These are phyloP conservation scores for Flammula alnicola DNA, from an alignment of 1,284 basidiomycete genomes.

Conservation along the genomic window DNA sequence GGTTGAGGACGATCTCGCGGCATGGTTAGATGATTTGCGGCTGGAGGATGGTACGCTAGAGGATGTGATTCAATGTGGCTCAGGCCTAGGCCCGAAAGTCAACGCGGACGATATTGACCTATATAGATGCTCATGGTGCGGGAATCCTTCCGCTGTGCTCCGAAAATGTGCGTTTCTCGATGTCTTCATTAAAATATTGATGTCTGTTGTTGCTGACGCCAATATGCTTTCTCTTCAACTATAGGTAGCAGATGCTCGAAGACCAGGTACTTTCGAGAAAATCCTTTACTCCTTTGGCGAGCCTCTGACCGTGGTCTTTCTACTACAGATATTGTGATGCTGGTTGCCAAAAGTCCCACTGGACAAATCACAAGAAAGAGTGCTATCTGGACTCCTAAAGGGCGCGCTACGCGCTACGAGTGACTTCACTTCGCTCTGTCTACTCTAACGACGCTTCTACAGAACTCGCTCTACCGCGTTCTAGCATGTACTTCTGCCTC, in stretches of 20 bases:
- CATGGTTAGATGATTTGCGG: conserved; percentile 55
- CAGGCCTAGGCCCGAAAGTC: conserved; percentile 31
- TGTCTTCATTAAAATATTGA: neutral
- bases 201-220: neutral
- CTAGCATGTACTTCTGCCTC: too few relatives aligned
- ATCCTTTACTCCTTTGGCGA: neutral
- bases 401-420: too few relatives aligned
- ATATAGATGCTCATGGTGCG: conserved; percentile 62
- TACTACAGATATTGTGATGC: conserved; percentile 25
- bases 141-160: conserved; percentile 57
- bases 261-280: conserved; percentile 18
- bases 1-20: conserved; percentile 54
- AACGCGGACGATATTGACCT: conserved; percentile 48
- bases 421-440: too few relatives aligned
- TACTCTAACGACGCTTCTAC: too few relatives aligned
- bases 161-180: conserved; percentile 45
- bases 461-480: too few relatives aligned
- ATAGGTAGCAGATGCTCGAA: conserved; percentile 21
- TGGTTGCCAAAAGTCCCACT: conserved; percentile 26
- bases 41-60: conserved; percentile 43
- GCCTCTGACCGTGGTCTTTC: neutral
- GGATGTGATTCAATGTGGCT: conserved; percentile 20
- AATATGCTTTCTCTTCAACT: neutral
- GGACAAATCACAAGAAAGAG: conserved; percentile 23
- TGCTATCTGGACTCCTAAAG: too few relatives aligned